Percentiles rank a stretch among this genome's conserved stretches.
These are phyloP conservation scores for Spiraea crenata DNA, from an alignment of 331 rosid genomes.

Conservation along the genomic window DNA sequence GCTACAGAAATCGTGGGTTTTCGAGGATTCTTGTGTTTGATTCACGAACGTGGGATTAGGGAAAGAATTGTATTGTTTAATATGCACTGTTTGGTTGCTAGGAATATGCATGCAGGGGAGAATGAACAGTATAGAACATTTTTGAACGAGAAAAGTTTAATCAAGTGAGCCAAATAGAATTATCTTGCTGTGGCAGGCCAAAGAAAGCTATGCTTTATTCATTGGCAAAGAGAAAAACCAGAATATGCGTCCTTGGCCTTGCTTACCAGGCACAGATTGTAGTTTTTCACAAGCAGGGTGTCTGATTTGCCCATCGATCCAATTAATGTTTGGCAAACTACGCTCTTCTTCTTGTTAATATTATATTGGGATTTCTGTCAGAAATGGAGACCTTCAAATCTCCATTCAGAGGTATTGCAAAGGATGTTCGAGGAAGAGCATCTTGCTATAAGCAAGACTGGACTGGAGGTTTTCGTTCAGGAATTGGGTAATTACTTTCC, in stretches of 20 bases:
- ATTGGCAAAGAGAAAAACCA: neutral
- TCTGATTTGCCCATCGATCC: neutral
- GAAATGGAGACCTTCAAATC: slow-evolving; percentile 52
- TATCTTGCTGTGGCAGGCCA: neutral
- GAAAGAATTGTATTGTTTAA: neutral
- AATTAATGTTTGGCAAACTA: neutral
- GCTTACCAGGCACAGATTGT: neutral
- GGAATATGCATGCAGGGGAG: slow-evolving; percentile 2
- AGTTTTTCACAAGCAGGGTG: neutral
- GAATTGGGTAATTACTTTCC: slow-evolving; percentile 51
- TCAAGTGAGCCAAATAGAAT: neutral
- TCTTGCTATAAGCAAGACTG: slow-evolving; percentile 75
- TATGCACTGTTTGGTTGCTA: slow-evolving; percentile 15
- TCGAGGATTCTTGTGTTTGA: neutral
- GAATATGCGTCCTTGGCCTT: neutral
- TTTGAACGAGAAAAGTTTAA: neutral
- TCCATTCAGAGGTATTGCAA: slow-evolving; percentile 61
- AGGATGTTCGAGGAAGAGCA: slow-evolving; percentile 60
- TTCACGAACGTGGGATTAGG: neutral
- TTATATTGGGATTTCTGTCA: neutral
- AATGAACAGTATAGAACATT: neutral
- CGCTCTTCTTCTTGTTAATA: neutral
- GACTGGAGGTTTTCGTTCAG: slow-evolving; percentile 54
- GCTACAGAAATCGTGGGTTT: slow-evolving; percentile 1
- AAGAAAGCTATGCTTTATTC: neutral